Conservation (phyloP, 2,329 filamentous ascomycete species). For the Claviceps humidiphila region DNA sequence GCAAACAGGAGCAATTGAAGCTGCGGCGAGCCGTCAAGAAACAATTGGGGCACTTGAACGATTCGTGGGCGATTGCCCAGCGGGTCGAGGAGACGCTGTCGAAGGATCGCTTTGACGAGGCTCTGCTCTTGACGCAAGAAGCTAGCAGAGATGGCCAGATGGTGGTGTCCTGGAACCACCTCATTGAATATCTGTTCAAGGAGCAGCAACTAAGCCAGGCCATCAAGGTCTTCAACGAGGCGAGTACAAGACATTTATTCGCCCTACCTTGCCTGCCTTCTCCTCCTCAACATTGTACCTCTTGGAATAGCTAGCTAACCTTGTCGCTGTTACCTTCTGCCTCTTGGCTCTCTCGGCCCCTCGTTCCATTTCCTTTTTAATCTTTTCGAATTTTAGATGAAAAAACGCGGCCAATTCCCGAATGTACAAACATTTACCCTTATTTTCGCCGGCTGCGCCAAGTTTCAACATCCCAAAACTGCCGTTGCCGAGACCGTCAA, state of each 20-base stretch:
- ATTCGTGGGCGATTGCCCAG: conserved; percentile 60
- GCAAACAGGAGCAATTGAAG: conserved; percentile 14
- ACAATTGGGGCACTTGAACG: conserved; percentile 50
- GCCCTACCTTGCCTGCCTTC: not conserved
- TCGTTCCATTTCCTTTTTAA: not conserved
- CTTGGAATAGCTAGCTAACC: not conserved
- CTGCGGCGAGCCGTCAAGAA: conserved; percentile 30
- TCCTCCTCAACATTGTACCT: not conserved
- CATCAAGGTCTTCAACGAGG: conserved; percentile 80
- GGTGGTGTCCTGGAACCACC: conserved; percentile 74
- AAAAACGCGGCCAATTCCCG: conserved; percentile 73
- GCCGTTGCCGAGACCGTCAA: conserved; percentile 57
- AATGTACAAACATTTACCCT: conserved; percentile 75
- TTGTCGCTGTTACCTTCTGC: not conserved
- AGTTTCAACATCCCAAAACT: conserved; percentile 41
- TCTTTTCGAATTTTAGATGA: conserved; percentile 55
- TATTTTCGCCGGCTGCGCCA: conserved; percentile 62
- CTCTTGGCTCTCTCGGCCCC: too few species aligned
- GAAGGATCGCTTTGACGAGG: conserved; percentile 49
- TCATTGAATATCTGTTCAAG: conserved; percentile 59
- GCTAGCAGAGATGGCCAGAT: conserved; percentile 54
- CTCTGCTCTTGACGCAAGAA: conserved; percentile 51
- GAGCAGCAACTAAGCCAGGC: conserved; percentile 48
- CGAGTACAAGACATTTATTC: conserved; percentile 20
- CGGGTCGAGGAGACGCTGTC: conserved; percentile 49